phyloP scores from a whole-genome alignment of 495 filamentous ascomycete genomes.

The Alectoria sarmentosa region DNA sequence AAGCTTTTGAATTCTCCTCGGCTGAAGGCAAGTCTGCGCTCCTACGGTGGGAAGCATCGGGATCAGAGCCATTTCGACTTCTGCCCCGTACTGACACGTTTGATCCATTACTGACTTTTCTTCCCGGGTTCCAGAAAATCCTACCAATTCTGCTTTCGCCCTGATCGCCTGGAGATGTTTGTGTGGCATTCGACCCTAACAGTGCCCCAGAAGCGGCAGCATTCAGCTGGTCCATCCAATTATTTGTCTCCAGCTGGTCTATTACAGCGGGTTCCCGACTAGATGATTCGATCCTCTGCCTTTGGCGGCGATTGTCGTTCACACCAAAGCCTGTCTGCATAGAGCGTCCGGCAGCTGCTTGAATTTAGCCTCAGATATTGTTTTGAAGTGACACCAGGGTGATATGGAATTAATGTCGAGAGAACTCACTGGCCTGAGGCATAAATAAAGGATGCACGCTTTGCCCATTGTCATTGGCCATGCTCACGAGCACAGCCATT shows the following conservation, averaged over 20 bases:
- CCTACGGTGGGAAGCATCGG: not conserved
- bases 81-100: not conserved
- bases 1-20: not conserved
- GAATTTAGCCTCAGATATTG: constrained; percentile 1
- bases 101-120: not conserved
- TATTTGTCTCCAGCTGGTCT: not conserved
- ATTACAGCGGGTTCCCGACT: not conserved
- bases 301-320: constrained; percentile 33
- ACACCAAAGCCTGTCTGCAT: constrained; percentile 20
- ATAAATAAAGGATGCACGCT: constrained; percentile 40
- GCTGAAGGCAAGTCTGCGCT: not conserved
- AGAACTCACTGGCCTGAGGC: constrained; percentile 22
- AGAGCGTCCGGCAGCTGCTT: not conserved
- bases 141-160: not conserved
- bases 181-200: not conserved
- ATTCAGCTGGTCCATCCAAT: constrained; percentile 19
- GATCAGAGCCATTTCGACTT: not conserved
- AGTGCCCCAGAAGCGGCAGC: constrained; percentile 9
- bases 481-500: constrained; percentile 24
- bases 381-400: constrained; percentile 25
- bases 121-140: not conserved
- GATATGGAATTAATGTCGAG: constrained; percentile 25
- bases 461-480: constrained; percentile 24
- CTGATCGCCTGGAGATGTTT: not conserved
- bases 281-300: constrained; percentile 35